Conservation (phyloP, 768 basidiomycete genomes). For the Fomitopsis pulvina region DNA sequence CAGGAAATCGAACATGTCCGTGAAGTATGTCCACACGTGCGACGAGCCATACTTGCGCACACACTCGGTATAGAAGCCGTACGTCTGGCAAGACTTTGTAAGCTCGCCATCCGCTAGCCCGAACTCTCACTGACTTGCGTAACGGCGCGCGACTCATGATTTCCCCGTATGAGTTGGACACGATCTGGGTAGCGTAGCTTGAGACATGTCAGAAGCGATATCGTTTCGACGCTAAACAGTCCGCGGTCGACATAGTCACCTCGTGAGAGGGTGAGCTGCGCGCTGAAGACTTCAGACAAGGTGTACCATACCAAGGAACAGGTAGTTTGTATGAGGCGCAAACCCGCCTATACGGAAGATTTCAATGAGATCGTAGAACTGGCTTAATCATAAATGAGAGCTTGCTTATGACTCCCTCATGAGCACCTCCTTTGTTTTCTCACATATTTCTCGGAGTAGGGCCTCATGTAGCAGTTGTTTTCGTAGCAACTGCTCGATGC, state of each 20-base stretch:
- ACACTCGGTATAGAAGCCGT: slow-evolving; percentile 99
- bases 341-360: slow-evolving; percentile 98
- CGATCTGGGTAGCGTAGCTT: slow-evolving; percentile 96
- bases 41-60: slow-evolving; percentile 94
- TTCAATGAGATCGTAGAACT: slow-evolving; percentile 99
- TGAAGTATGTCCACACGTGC: slow-evolving; percentile 98
- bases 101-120: slow-evolving; percentile 21
- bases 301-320: slow-evolving; percentile 79
- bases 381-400: slow-evolving; percentile 53
- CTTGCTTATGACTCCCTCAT: slow-evolving; percentile 76
- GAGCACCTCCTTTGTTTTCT: slow-evolving; percentile 98
- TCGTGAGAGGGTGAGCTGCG: slow-evolving; percentile 24
- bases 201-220: slow-evolving; percentile 92
- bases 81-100: slow-evolving; percentile 54
- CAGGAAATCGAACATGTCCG: slow-evolving; percentile 99
- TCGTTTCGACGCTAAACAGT: slow-evolving; percentile 96
- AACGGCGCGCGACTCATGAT: slow-evolving; percentile 96
- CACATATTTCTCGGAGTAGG: slow-evolving; percentile 95
- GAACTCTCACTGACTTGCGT: slow-evolving; percentile 68
- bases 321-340: slow-evolving; percentile 94
- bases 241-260: slow-evolving; percentile 99
- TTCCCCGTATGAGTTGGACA: slow-evolving; percentile 94
- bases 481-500: slow-evolving; percentile 81
- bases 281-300: slow-evolving; percentile 2
- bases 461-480: slow-evolving; percentile 96